Evolutionary conservation across 1,284 basidiomycete species (phyloP), one percentile per base, ranked within the genome.

Genomic region (Psilocybe mexicana): DNA sequence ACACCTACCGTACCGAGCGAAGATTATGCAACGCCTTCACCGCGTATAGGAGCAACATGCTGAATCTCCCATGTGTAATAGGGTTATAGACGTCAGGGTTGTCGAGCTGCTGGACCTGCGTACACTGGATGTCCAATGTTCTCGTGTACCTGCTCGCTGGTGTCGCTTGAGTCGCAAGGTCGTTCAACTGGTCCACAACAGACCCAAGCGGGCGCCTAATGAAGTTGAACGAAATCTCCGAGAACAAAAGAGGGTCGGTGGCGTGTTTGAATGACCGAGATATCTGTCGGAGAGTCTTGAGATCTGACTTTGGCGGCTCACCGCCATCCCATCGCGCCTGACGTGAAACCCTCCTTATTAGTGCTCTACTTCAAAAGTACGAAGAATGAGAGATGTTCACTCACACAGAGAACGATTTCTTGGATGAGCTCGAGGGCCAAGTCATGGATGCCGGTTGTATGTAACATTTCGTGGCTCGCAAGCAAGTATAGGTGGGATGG

Each of bases 391-490:
- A 2, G 18, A 7, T 18, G 6, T 26, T 6, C 23, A 18, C n/a
- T 42, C 48, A 58, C 57, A 23, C 49, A 54, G 7, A 26, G 33
- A 3, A 59, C 48, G 2, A 59, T 54, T 46, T 54, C 57, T 38
- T 59, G 57, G 43, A 59, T 44, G 14, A 59, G 48, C 42, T 59
- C 57, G 1, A 59, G 43, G 23, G 57, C 52, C 10, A 59, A 38
- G 42, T 59, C 47, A 14, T 59, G 57, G 11, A 54, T 51, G 6
- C 52, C 52, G 5, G 47, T 59, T 33, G 30, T 4, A 26, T 43
- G 38, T 47, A 46, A 6, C 46, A 48, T 48, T 35, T 25, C 1
- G 44, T 48, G 28, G 30, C 5, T 8, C 23, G 8, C 6, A 30
- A 11, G 8, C 11, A 26, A 33, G 30, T 23, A 30, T 48, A 18